These are phyloP conservation scores for Solanum pinnatisectum DNA, from an alignment of 257 asterid species.

Conservation along the genomic window DNA sequence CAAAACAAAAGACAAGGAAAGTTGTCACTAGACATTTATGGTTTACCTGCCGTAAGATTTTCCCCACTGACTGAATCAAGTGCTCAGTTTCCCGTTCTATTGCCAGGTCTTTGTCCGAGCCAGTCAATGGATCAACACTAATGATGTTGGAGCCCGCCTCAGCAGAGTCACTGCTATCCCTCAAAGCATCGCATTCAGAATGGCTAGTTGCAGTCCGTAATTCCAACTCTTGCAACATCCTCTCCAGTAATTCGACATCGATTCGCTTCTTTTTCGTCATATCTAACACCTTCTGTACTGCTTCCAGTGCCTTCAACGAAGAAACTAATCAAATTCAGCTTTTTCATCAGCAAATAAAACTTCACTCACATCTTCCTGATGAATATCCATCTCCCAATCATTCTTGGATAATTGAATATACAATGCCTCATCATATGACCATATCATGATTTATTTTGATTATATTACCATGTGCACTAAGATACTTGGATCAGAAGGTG, in stretches of 20 bases:
- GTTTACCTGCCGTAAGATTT: conserved; percentile 32
- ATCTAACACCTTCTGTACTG: conserved; percentile 58
- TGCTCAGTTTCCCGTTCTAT: conserved; percentile 45
- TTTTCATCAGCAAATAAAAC: not conserved
- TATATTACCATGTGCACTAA: not conserved
- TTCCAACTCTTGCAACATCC: conserved; percentile 57
- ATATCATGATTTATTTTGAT: not conserved
- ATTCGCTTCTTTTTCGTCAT: conserved; percentile 49
- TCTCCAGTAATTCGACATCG: conserved; percentile 47
- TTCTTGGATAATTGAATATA: not conserved
- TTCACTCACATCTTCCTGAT: not conserved
- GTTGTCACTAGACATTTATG: not conserved
- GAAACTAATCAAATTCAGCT: not conserved
- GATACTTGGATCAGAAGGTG: not conserved
- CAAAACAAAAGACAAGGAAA: not conserved
- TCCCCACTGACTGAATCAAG: conserved; percentile 54
- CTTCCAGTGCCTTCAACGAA: conserved; percentile 53
- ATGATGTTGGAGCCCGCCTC: conserved; percentile 8
- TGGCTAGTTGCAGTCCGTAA: conserved; percentile 15
- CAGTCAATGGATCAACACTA: conserved; percentile 11
- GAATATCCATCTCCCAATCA: not conserved
- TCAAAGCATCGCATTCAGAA: conserved; percentile 6
- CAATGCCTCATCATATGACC: not conserved
- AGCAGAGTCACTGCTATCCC: not conserved
- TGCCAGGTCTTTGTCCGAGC: conserved; percentile 19